Conservation (phyloP, 2,329 filamentous ascomycete species). For the Colletotrichum sp. region DNA sequence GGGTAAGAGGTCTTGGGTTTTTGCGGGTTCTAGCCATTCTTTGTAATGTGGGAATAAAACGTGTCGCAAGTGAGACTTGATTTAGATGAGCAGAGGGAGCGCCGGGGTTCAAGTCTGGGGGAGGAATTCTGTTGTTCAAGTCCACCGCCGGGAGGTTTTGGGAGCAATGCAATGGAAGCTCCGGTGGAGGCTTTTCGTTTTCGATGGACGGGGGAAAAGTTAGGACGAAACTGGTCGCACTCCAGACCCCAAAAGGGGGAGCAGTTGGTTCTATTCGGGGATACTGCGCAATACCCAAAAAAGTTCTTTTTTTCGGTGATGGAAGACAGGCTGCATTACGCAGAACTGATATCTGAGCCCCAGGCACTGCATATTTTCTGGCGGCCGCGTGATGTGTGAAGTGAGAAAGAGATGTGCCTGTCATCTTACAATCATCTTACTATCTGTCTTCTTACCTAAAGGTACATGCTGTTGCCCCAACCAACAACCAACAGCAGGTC, state of each 20-base stretch:
- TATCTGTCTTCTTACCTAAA: not conserved
- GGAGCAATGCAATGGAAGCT: not conserved
- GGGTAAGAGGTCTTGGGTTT: not conserved
- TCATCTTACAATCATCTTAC: not conserved
- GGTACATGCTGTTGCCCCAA: not conserved
- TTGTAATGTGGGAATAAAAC: not conserved
- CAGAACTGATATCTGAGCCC: not conserved
- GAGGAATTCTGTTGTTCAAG: not conserved
- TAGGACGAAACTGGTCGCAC: not conserved
- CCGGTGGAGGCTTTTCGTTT: not conserved
- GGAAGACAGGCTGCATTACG: not conserved
- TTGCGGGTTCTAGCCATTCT: not conserved
- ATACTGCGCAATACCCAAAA: not conserved
- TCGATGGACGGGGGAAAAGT: not conserved
- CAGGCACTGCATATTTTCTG: not conserved
- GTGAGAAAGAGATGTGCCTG: not conserved
- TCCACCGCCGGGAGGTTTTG: not conserved
- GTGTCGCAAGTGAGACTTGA: slow-evolving; percentile 1
- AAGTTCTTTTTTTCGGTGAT: not conserved
- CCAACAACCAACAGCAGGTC: not conserved
- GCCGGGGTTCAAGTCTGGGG: not conserved
- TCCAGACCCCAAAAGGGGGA: not conserved
- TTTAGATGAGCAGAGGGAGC: not conserved
- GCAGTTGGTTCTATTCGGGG: not conserved
- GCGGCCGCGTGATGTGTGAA: not conserved